These are phyloP conservation scores for Amniculicola lignicola DNA, from an alignment of 495 filamentous ascomycete genomes.

Conservation along the genomic window DNA sequence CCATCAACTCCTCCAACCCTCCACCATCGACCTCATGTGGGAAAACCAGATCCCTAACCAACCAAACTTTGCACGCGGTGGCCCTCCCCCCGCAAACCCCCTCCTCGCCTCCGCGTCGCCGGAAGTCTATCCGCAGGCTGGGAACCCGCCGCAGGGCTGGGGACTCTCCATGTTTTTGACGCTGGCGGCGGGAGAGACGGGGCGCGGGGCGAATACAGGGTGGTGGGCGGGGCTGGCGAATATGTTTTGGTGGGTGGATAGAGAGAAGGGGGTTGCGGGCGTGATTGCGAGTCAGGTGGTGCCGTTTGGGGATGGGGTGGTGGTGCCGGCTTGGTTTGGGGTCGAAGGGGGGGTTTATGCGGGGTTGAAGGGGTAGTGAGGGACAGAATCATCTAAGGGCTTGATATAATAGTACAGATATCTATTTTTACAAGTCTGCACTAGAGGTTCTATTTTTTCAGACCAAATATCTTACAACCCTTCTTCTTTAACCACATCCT, in stretches of 20 bases:
- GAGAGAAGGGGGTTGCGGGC: slow-evolving; percentile 56
- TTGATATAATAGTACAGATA: neutral
- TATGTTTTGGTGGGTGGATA: slow-evolving; percentile 60
- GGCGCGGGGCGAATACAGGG: slow-evolving; percentile 48
- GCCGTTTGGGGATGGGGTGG: slow-evolving; percentile 47
- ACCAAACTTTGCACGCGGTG: slow-evolving; percentile 50
- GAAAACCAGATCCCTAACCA: slow-evolving; percentile 55
- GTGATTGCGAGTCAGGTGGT: slow-evolving; percentile 58
- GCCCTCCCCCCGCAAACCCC: slow-evolving; percentile 50
- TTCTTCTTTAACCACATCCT: slow-evolving; percentile 55
- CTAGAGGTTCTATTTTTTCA: too few species aligned
- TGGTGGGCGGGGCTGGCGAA: slow-evolving; percentile 62
- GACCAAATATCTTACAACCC: slow-evolving; percentile 5
- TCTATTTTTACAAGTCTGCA: too few species aligned
- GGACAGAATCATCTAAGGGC: too few species aligned
- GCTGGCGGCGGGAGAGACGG: slow-evolving; percentile 43
- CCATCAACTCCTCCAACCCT: slow-evolving; percentile 44
- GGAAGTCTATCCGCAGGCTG: slow-evolving; percentile 52
- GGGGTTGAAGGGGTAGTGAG: slow-evolving; percentile 4
- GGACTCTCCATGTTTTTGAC: slow-evolving; percentile 57
- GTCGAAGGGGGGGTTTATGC: slow-evolving; percentile 29
- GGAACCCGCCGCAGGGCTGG: slow-evolving; percentile 57
- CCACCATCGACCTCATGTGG: slow-evolving; percentile 59
- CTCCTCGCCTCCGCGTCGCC: slow-evolving; percentile 47
- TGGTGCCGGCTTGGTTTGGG: slow-evolving; percentile 18